Percentiles rank a stretch among this genome's conserved stretches.
Conservation (phyloP, 768 basidiomycete species). For the Paxillus involutus region DNA sequence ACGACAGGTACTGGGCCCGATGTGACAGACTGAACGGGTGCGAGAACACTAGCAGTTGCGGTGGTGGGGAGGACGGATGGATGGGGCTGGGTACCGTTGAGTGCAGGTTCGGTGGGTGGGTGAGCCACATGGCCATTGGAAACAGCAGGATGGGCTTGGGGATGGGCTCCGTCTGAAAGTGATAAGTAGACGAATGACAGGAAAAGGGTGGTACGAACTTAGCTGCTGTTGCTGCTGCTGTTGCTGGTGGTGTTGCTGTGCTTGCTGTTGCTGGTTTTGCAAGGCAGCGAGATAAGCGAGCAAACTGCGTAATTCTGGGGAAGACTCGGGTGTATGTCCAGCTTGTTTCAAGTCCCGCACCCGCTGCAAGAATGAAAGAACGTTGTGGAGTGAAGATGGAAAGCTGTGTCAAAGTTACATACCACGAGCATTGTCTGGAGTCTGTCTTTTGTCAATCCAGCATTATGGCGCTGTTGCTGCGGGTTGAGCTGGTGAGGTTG, state of each 20-base stretch:
- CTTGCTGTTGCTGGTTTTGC: conserved; percentile 22
- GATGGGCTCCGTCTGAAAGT: conserved; percentile 26
- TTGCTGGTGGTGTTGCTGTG: conserved; percentile 29
- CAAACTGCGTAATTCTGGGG: conserved; percentile 42
- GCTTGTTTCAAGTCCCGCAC: conserved; percentile 41
- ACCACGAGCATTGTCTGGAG: conserved; percentile 22
- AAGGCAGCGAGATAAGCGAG: conserved; percentile 37
- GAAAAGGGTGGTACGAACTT: conserved; percentile 27
- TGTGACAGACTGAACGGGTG: conserved; percentile 35
- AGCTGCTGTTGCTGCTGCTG: conserved; percentile 26
- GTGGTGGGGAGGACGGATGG: conserved; percentile 29
- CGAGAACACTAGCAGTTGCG: conserved; percentile 32
- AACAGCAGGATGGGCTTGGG: conserved; percentile 32
- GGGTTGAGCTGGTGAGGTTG: conserved; percentile 1
- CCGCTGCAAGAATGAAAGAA: conserved; percentile 32
- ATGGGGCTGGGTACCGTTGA: conserved; percentile 23
- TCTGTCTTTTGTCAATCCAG: conserved; percentile 26
- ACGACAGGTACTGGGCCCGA: conserved; percentile 52
- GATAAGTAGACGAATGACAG: conserved; percentile 16
- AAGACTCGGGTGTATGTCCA: conserved; percentile 46
- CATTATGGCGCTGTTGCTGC: conserved; percentile 9
- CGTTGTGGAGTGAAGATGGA: fast-evolving
- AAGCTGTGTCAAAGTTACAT: background rate
- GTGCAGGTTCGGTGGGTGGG: conserved; percentile 9
- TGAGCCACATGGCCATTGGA: conserved; percentile 50